Base-by-base conservation (phyloP, 2,329 filamentous ascomycete genomes). In the Thelonectria blattea region DNA sequence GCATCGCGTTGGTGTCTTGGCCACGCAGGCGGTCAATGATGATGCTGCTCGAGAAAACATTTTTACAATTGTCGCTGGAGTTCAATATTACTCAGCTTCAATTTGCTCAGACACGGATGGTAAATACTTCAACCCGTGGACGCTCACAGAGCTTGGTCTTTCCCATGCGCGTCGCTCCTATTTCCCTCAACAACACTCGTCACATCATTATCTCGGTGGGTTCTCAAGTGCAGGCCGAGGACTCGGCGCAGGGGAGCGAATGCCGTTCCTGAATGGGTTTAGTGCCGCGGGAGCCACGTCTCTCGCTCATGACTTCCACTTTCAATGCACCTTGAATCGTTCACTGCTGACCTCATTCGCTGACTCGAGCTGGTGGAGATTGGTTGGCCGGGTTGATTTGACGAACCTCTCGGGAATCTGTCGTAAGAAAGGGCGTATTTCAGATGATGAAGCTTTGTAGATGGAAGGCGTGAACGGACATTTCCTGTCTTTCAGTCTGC, bases 1-100 rank as follows among this genome's bases (percentile, higher is more conserved):
- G 15, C 39, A 54, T 3, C 60, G 63, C 18, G 27, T 30, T 2
- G 27, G 27, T 54, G 66, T 24, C 71, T 30, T 67, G n/a, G 41
- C 17, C 41, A 50, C 34, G 32, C 24, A n/a, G 22, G 37, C 27
- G 27, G 34, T 18, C 37, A 11, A 22, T 37, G n/a, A 54, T 24
- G 41, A 37, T 11, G 41, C 57, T 22, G 51, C 46, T 24, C 51
- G 45, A 6, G 57, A 17, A 32, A 59, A 41, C 51, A 51, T 59
- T 37, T n/a, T 54, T 11, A 5, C 7, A 14, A 15, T 27, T 32
- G 11, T 5, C 9, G 8, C n/a, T 8, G 3, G 24, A 22, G 20
- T 4, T 10, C 20, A 8, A 17, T 37, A 11, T 5, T 18, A 41
- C 6, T 6, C 39, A 10, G 30, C 15, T 7, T 27, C 37, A 30